phyloP scores from a whole-genome alignment of 1,284 basidiomycete species.

The Blastosporella zonata region DNA sequence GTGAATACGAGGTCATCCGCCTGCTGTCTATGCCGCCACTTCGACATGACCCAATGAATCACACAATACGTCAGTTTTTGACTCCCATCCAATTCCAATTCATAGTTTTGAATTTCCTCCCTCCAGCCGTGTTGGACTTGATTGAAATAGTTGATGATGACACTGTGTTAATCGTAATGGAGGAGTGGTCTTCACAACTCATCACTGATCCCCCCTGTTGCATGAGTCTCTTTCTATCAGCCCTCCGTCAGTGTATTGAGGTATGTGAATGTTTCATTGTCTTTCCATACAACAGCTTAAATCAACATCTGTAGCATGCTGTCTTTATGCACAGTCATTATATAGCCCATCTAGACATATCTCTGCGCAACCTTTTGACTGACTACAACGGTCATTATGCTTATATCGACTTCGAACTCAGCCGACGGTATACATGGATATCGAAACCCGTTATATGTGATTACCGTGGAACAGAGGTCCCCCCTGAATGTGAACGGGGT shows the following conservation, averaged over 20 bases:
- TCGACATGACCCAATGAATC: slow-evolving; percentile 62
- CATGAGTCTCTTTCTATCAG: slow-evolving; percentile 49
- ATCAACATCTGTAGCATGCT: slow-evolving; percentile 44
- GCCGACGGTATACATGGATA: slow-evolving; percentile 45
- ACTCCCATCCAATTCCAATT: slow-evolving; percentile 4
- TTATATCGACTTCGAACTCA: slow-evolving; percentile 73
- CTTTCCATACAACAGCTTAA: background rate
- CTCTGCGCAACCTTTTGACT: slow-evolving; percentile 63
- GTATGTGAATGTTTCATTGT: slow-evolving; percentile 31
- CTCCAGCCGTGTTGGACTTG: slow-evolving; percentile 59
- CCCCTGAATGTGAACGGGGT: slow-evolving; percentile 63
- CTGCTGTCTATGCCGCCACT: slow-evolving; percentile 50
- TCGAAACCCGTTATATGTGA: slow-evolving; percentile 37
- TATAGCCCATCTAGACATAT: slow-evolving; percentile 71
- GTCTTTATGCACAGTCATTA: slow-evolving; percentile 65
- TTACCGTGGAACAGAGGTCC: slow-evolving; percentile 57
- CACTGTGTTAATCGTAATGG: slow-evolving; percentile 71
- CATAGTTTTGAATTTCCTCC: slow-evolving; percentile 9
- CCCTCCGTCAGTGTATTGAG: slow-evolving; percentile 65
- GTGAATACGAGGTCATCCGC: slow-evolving; percentile 58
- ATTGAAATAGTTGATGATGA: slow-evolving; percentile 52
- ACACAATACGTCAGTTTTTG: slow-evolving; percentile 61
- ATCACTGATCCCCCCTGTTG: slow-evolving; percentile 50
- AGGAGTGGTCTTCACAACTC: slow-evolving; percentile 69
- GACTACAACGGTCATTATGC: slow-evolving; percentile 61